Evolutionary conservation across 202 grass and related monocot species (phyloP), one percentile per base, ranked within the genome.

Genomic region (Digitaria exilis): DNA sequence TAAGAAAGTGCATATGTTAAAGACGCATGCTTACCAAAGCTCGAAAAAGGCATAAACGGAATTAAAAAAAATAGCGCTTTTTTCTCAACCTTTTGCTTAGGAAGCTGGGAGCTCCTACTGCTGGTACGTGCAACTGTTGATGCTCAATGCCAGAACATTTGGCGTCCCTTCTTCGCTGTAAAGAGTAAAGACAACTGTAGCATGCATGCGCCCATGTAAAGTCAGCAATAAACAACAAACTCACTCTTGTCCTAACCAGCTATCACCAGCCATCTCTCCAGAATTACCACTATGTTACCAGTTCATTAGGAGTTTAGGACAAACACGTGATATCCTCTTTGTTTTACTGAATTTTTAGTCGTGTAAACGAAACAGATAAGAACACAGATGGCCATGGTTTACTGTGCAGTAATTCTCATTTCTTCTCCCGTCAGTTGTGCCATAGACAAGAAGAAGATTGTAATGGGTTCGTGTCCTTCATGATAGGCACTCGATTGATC

Each of bases 391-490:
- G 2, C 65, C 46, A 65, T 29, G 61, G 50, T 14, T 28, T 50
- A 24, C n/a, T 2, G 5, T 76, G 35, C 41, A 54, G n/a, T 79
- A 4, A 49, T 19, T 32, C 17, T 26, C 29, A 9, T 37, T 7
- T 84, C 15, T 43, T 39, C 9, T 71, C 0, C 31, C 71, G 28
- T 71, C 32, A 49, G 60, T 66, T 48, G 11, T 79, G 39, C 56
- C 18, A 80, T 13, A 84, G 80, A 78, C 66, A 83, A n/a, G 57
- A n/a, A n/a, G n/a, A 66, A 76, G 59, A 84, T 41, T 49, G 73
- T 57, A 49, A 66, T 65, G 25, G 72, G 43, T 10, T 60, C 45
- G n/a, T 29, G 54, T 2, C 55, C 28, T 71, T 65, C 26, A 57
- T 78, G 45, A 65, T 73, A 8, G 51, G 67, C 75, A 77, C n/a